Percentiles rank a stretch among this genome's conserved stretches.
Conservation (phyloP, 2,329 filamentous ascomycete species). For the Ophiostoma triangulosporum region DNA sequence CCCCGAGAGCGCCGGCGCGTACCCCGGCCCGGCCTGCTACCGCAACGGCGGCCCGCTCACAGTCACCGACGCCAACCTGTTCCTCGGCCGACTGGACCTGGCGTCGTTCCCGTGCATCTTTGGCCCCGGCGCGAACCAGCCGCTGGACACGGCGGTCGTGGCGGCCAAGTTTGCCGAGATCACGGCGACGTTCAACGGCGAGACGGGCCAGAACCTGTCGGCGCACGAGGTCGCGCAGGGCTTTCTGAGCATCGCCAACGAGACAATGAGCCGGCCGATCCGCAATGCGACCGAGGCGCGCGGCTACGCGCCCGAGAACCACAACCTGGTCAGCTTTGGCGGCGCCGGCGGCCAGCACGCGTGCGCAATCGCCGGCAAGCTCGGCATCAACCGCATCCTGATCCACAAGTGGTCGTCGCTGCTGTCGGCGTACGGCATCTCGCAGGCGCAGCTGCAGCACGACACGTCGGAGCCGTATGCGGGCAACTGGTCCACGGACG, state of each 20-base stretch:
- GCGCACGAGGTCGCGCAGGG: slow-evolving; percentile 50
- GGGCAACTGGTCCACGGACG: neutral
- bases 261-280: slow-evolving; percentile 66
- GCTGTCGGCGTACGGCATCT: slow-evolving; percentile 83
- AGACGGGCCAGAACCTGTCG: slow-evolving; percentile 29
- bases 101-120: slow-evolving; percentile 58
- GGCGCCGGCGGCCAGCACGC: slow-evolving; percentile 86
- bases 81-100: slow-evolving; percentile 40
- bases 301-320: slow-evolving; percentile 77
- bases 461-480: neutral
- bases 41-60: slow-evolving; percentile 35
- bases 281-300: slow-evolving; percentile 85
- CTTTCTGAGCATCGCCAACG: slow-evolving; percentile 58
- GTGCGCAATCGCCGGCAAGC: slow-evolving; percentile 68
- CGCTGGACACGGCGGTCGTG: slow-evolving; percentile 60
- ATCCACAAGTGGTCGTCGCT: slow-evolving; percentile 80
- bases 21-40: slow-evolving; percentile 55
- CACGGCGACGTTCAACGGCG: slow-evolving; percentile 66
- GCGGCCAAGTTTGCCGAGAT: slow-evolving; percentile 74
- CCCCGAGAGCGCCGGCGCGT: slow-evolving; percentile 63
- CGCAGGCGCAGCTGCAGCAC: slow-evolving; percentile 40
- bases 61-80: slow-evolving; percentile 52
- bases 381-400: slow-evolving; percentile 74
- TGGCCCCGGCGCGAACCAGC: slow-evolving; percentile 47
- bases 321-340: slow-evolving; percentile 78